A percentile compares a stretch with the other conserved stretches of the same genome.
phyloP scores from a whole-genome alignment of 805 yeast genomes.

The Metschnikowia cerradonensis region DNA sequence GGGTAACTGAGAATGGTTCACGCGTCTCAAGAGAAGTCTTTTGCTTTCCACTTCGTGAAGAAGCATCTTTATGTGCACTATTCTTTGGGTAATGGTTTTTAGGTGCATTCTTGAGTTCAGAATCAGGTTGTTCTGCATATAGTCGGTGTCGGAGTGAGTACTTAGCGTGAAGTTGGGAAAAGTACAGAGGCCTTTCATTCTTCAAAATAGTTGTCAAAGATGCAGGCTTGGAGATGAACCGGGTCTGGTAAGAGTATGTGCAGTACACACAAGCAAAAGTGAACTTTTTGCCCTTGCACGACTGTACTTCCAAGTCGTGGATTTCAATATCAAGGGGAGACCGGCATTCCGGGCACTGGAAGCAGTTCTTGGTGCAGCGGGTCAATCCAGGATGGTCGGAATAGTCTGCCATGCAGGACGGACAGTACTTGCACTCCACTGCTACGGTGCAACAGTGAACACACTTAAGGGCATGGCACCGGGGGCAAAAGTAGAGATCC shows the following conservation, averaged over 20 bases:
- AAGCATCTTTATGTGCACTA: background rate
- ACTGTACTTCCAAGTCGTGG: slow-evolving; percentile 13
- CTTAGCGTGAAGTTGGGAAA: slow-evolving; percentile 10
- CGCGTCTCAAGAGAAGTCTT: too few species aligned
- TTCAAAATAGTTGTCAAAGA: slow-evolving; percentile 14
- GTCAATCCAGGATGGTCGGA: slow-evolving; percentile 19
- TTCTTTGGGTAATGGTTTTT: background rate
- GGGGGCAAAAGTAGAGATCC: slow-evolving; percentile 34
- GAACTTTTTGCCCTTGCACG: slow-evolving; percentile 11
- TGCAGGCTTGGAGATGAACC: slow-evolving; percentile 15
- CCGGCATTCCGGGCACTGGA: slow-evolving; percentile 35
- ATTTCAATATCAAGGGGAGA: slow-evolving; percentile 23
- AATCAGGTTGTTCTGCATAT: background rate
- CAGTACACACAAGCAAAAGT: slow-evolving; percentile 14
- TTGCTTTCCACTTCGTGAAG: background rate
- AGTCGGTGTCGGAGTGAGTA: slow-evolving; percentile 6
- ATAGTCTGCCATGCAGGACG: slow-evolving; percentile 36
- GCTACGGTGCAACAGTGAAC: slow-evolving; percentile 23
- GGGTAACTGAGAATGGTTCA: background rate
- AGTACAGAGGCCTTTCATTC: slow-evolving; percentile 10
- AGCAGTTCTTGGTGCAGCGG: slow-evolving; percentile 37
- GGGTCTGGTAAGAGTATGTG: slow-evolving; percentile 13
- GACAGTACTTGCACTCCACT: slow-evolving; percentile 31
- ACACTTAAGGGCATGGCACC: slow-evolving; percentile 31
- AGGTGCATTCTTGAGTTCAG: background rate